These are phyloP conservation scores for Chlamydomonas schloesseri DNA, from an alignment of 139 green algal genomes.

Conservation along the genomic window DNA sequence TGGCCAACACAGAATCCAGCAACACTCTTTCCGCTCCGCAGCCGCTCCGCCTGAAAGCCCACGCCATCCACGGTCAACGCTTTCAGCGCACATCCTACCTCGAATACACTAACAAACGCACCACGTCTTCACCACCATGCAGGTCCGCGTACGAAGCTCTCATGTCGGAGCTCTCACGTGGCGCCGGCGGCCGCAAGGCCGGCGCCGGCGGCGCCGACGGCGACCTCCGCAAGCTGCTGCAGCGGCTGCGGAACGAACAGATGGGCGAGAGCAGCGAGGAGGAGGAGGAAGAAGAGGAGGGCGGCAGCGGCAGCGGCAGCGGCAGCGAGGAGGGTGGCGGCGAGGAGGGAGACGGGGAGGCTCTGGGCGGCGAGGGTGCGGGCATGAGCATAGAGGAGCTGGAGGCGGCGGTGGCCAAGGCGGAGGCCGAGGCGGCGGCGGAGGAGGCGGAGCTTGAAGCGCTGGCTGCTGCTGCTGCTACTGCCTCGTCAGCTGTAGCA, in stretches of 20 bases:
- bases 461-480: too few relatives aligned
- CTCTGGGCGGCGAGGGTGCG: not conserved
- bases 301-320: conserved; percentile 3
- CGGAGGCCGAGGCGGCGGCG: too few relatives aligned
- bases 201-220: not conserved
- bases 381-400: too few relatives aligned
- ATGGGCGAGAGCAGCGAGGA: not conserved
- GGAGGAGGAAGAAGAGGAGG: not conserved
- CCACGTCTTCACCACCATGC: not conserved
- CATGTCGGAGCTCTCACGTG: conserved; percentile 16
- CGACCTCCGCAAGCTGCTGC: not conserved
- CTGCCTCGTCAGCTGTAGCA: too few relatives aligned
- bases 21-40: too few relatives aligned
- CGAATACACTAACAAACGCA: too few relatives aligned
- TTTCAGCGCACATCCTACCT: too few relatives aligned
- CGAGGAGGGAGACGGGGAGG: not conserved
- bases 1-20: too few relatives aligned
- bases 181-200: not conserved
- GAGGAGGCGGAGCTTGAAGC: too few relatives aligned
- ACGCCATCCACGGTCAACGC: too few relatives aligned
- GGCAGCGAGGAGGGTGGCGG: not conserved
- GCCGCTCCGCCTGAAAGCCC: too few relatives aligned
- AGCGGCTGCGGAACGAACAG: conserved; percentile 30
- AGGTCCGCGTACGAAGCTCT: conserved; percentile 32
- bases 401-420: not conserved